phyloP scores from a whole-genome alignment of 2,329 filamentous ascomycete species.

The Colletotrichum melonis region DNA sequence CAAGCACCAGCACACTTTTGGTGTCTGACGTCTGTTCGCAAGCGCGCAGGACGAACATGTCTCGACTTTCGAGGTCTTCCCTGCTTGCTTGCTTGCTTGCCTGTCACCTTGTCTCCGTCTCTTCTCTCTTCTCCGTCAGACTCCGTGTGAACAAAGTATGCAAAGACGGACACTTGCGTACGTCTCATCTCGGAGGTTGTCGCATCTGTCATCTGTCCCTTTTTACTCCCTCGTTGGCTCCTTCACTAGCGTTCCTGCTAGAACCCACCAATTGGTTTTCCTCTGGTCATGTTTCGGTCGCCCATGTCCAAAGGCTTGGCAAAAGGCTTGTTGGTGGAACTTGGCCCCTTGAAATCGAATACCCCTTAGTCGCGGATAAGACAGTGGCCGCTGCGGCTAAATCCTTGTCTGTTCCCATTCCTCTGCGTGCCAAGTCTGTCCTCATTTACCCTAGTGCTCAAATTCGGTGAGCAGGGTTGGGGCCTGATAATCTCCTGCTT shows the following conservation, averaged over 20 bases:
- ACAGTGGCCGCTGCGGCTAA: constrained; percentile 25
- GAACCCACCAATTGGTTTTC: constrained; percentile 27
- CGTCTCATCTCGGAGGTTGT: constrained; percentile 25
- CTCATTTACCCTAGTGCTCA: constrained; percentile 9
- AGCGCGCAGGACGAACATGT: background rate
- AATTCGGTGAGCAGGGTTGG: constrained; percentile 26
- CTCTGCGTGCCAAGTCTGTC: constrained; percentile 11
- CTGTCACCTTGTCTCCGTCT: background rate
- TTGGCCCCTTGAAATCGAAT: constrained; percentile 25
- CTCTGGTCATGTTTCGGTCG: constrained; percentile 22
- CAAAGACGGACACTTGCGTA: constrained; percentile 1
- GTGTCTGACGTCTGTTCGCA: background rate
- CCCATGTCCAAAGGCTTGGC: constrained; percentile 23
- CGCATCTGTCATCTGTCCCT: constrained; percentile 17
- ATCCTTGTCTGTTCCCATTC: constrained; percentile 15
- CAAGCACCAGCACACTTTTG: background rate
- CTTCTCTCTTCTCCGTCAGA: no score
- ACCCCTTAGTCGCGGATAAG: constrained; percentile 31
- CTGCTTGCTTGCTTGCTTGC: background rate
- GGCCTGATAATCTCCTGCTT: constrained; percentile 26
- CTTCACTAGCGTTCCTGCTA: constrained; percentile 3
- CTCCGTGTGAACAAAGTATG: background rate
- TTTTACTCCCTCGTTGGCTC: constrained; percentile 3
- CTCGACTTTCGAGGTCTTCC: background rate
- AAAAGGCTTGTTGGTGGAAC: constrained; percentile 24